Conservation (phyloP, 352 stramenopile species). For the Aphanomyces stellatus region DNA sequence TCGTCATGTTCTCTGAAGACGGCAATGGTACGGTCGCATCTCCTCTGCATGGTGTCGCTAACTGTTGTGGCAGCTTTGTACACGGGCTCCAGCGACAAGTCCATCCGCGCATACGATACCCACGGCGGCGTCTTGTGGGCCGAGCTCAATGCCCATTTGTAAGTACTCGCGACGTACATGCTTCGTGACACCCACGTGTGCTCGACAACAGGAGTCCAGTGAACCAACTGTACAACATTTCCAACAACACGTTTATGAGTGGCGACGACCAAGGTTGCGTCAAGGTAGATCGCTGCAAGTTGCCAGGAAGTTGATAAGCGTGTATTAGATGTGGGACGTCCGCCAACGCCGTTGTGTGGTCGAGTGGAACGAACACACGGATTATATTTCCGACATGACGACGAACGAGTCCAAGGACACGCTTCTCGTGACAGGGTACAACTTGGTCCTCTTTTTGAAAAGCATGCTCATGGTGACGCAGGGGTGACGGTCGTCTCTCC, state of each 20-base stretch:
- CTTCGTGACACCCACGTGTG: too few relatives aligned
- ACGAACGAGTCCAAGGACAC: conserved; percentile 72
- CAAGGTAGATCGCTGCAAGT: conserved; percentile 30
- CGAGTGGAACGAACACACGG: conserved; percentile 90
- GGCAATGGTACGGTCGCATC: conserved; percentile 46
- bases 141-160: conserved; percentile 73
- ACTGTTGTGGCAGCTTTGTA: conserved; percentile 43
- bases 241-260: conserved; percentile 57
- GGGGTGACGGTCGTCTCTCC: conserved; percentile 86
- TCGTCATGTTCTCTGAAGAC: conserved; percentile 62
- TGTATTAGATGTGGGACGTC: conserved; percentile 80
- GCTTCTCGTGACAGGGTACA: conserved; percentile 69
- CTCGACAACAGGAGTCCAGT: conserved; percentile 28
- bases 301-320: conserved; percentile 12
- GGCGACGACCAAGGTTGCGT: conserved; percentile 75
- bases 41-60: not conserved
- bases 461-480: conserved; percentile 16
- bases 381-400: conserved; percentile 92
- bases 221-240: conserved; percentile 66
- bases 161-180: too few relatives aligned
- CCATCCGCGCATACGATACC: conserved; percentile 74
- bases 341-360: conserved; percentile 74
- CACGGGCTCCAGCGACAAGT: conserved; percentile 66
- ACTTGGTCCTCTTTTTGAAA: too few relatives aligned
- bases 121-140: conserved; percentile 69